A percentile compares a stretch with the other conserved stretches of the same genome.
Conservation (phyloP, 2,329 filamentous ascomycete species). For the Trichoderma pleuroti region DNA sequence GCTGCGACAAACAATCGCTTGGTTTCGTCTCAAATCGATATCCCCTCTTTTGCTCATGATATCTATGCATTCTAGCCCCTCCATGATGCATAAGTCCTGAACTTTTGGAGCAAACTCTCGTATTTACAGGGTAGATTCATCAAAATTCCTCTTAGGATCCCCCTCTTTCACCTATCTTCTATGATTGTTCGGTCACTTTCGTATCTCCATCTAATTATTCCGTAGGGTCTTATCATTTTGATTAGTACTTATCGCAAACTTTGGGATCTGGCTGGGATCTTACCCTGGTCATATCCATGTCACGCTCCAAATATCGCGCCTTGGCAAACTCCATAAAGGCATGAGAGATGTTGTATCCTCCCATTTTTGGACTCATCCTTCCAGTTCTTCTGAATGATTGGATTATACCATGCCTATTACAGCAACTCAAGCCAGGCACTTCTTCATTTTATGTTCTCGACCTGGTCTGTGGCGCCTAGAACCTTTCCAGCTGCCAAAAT, state of each 20-base stretch:
- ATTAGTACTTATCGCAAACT: not conserved
- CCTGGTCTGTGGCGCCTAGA: not conserved
- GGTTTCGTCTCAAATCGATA: not conserved
- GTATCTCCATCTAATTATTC: not conserved
- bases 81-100: not conserved
- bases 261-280: not conserved
- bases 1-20: not conserved
- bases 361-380: not conserved
- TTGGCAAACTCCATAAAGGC: not conserved
- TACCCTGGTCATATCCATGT: not conserved
- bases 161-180: not conserved
- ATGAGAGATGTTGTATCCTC: not conserved
- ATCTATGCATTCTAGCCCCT: not conserved
- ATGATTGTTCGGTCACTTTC: not conserved
- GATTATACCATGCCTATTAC: not conserved
- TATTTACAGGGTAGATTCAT: not conserved
- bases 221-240: not conserved
- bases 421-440: not conserved
- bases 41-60: not conserved
- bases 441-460: not conserved
- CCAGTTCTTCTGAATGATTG: not conserved
- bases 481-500: not conserved
- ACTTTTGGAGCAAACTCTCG: not conserved
- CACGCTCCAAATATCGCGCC: not conserved
- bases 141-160: not conserved